Conservation (phyloP, 2,329 filamentous ascomycete genomes). For the Diaporthe sp. region DNA sequence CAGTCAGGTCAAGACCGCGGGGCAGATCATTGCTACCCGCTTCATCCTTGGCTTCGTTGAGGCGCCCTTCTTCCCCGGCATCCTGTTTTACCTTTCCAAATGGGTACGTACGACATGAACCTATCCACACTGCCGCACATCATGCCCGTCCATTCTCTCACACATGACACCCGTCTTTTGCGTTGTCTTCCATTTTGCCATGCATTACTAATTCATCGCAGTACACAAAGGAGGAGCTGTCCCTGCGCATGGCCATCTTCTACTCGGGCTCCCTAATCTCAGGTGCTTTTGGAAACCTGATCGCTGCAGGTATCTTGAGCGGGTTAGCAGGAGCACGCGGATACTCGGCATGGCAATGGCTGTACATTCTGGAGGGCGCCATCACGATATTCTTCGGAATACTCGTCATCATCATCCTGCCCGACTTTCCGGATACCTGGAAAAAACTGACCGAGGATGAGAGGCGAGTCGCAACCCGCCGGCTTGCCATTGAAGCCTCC, state of each 20-base stretch:
- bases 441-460: slow-evolving; percentile 37
- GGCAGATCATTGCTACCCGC: slow-evolving; percentile 52
- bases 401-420: slow-evolving; percentile 35
- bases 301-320: slow-evolving; percentile 38
- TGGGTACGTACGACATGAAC: slow-evolving; percentile 24
- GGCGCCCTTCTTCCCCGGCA: slow-evolving; percentile 58
- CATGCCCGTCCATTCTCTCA: neutral
- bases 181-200: no score
- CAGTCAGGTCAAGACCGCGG: slow-evolving; percentile 50
- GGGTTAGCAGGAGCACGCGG: slow-evolving; percentile 34
- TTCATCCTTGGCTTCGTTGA: slow-evolving; percentile 57
- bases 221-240: slow-evolving; percentile 39
- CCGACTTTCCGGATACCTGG: slow-evolving; percentile 40
- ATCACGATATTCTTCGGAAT: slow-evolving; percentile 39
- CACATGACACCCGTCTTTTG: neutral
- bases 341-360: slow-evolving; percentile 38
- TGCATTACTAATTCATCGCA: neutral
- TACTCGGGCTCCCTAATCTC: slow-evolving; percentile 38
- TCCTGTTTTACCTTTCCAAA: slow-evolving; percentile 40
- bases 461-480: slow-evolving; percentile 37
- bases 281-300: slow-evolving; percentile 39
- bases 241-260: slow-evolving; percentile 40
- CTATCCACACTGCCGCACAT: neutral
- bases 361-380: slow-evolving; percentile 39
- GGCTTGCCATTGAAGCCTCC: slow-evolving; percentile 38